These are phyloP conservation scores for Cucurbita maxima DNA, from an alignment of 306 rosid genomes.

Conservation along the genomic window DNA sequence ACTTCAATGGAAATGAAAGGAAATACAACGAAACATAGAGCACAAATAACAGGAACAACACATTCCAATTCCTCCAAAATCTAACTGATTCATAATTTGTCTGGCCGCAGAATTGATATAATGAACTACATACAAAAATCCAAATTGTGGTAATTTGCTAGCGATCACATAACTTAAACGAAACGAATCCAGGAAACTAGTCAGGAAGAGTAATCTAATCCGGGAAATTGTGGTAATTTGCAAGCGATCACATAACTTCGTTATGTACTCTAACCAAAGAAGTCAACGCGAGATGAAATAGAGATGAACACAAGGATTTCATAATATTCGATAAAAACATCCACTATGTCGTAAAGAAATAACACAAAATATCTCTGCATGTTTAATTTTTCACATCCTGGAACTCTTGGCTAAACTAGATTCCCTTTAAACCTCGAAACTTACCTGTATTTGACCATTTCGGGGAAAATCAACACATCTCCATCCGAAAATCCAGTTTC, in stretches of 20 bases:
- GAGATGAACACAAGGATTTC: background rate
- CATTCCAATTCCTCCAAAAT: background rate
- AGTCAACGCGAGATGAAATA: background rate
- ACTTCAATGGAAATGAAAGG: background rate
- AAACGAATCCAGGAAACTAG: background rate
- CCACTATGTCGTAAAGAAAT: background rate
- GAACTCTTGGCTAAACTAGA: background rate
- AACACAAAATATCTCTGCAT: background rate
- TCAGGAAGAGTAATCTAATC: too few species aligned
- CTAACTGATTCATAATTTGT: background rate
- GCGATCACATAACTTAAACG: background rate
- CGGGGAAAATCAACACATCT: constrained; percentile 72
- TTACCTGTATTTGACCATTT: constrained; percentile 71
- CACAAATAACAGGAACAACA: background rate
- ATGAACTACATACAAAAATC: background rate
- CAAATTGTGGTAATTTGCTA: background rate
- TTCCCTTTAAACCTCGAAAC: background rate
- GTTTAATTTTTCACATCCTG: background rate
- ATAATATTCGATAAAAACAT: background rate
- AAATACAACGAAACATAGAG: background rate
- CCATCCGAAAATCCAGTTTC: constrained; percentile 48
- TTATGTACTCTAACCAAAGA: background rate
- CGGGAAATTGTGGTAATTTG: too few species aligned
- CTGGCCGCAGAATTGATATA: background rate
- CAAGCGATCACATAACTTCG: background rate